phyloP scores from a whole-genome alignment of 805 yeast species.

The Wickerhamiella nectarea region DNA sequence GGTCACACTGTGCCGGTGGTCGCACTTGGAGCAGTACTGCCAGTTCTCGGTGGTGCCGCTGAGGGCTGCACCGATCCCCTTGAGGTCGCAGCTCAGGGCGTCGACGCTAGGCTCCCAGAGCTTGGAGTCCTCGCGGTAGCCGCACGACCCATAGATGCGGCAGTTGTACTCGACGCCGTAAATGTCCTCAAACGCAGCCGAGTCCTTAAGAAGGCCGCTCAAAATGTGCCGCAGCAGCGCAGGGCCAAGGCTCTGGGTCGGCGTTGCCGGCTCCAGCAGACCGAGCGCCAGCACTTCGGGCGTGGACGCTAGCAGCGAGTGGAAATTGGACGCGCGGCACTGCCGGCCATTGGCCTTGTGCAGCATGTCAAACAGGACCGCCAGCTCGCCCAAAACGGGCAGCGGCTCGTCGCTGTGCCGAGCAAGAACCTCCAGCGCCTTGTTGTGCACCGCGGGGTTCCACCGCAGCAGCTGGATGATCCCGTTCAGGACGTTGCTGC shows the following conservation, averaged over 20 bases:
- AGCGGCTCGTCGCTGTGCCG: conserved; percentile 27
- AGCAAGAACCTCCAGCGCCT: conserved; percentile 42
- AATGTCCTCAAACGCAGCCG: conserved; percentile 5
- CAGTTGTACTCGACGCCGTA: conserved; percentile 15
- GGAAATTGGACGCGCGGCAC: conserved; percentile 73
- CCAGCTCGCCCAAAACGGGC: conserved; percentile 58
- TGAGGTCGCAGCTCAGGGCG: conserved; percentile 11
- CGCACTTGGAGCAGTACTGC: conserved; percentile 40
- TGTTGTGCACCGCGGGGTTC: conserved; percentile 58
- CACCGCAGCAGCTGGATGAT: conserved; percentile 68
- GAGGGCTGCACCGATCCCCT: conserved; percentile 17
- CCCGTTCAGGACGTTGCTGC: conserved; percentile 61
- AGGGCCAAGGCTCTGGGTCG: conserved; percentile 28
- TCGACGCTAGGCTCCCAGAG: background rate
- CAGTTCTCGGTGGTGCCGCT: conserved; percentile 12
- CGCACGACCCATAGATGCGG: conserved; percentile 16
- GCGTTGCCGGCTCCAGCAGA: conserved; percentile 30
- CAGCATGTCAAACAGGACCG: conserved; percentile 85
- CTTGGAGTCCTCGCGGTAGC: conserved; percentile 10
- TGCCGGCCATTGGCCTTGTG: conserved; percentile 64
- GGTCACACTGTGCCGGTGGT: conserved; percentile 40
- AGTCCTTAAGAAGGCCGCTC: conserved; percentile 37
- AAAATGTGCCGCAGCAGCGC: conserved; percentile 48
- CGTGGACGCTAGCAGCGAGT: conserved; percentile 34
- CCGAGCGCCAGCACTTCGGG: conserved; percentile 41